Conservation (phyloP, 148 eudicot species). For the Talinum fruticosum region DNA sequence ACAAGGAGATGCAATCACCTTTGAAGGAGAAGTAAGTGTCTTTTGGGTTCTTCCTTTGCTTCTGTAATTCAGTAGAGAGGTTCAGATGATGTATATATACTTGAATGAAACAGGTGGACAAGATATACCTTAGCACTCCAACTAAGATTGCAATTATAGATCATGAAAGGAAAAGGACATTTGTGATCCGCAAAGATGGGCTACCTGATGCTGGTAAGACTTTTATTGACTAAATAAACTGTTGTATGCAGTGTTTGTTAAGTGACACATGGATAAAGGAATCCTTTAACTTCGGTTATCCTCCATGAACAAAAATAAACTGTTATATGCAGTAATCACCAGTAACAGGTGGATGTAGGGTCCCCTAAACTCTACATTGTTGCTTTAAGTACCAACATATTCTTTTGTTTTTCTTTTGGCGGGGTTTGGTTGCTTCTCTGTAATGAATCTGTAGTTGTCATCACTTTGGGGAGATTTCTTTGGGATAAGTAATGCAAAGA, state of each 20-base stretch:
- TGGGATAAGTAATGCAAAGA: neutral
- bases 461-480: neutral
- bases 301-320: too few relatives aligned
- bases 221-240: slow-evolving; percentile 5
- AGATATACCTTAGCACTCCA: slow-evolving; percentile 86
- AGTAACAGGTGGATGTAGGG: neutral
- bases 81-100: neutral
- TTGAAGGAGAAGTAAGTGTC: slow-evolving; percentile 76
- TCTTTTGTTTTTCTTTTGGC: neutral
- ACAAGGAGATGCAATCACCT: slow-evolving; percentile 94
- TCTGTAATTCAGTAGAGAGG: neutral
- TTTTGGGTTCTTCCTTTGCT: slow-evolving; percentile 5
- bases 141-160: slow-evolving; percentile 82
- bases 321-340: neutral
- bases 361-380: neutral
- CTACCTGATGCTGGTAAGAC: slow-evolving; percentile 91
- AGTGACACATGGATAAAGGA: neutral
- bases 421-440: neutral
- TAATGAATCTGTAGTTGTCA: neutral
- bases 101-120: slow-evolving; percentile 59
- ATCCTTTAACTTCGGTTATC: too few relatives aligned
- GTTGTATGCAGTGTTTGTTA: neutral
- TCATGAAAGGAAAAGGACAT: slow-evolving; percentile 90
- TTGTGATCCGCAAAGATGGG: slow-evolving; percentile 90
- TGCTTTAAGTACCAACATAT: neutral